phyloP scores from a whole-genome alignment of 2,329 filamentous ascomycete genomes.

The Diaporthe sp. region DNA sequence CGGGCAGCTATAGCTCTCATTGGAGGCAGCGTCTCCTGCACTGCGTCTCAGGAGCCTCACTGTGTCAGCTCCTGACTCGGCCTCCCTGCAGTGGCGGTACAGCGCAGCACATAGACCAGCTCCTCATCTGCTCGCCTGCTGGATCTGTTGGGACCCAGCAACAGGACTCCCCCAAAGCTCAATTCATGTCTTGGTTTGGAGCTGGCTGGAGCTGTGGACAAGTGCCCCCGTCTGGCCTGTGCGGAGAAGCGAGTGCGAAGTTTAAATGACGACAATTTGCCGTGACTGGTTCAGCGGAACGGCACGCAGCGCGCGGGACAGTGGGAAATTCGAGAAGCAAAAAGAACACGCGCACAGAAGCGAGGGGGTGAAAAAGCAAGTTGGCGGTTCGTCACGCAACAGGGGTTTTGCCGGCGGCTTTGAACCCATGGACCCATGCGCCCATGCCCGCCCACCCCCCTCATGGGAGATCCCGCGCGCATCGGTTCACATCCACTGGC shows the following conservation, averaged over 20 bases:
- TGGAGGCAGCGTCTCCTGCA: slow-evolving; percentile 11
- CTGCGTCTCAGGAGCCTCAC: slow-evolving; percentile 14
- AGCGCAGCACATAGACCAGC: background rate
- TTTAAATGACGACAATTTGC: slow-evolving; percentile 24
- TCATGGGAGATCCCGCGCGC: slow-evolving; percentile 24
- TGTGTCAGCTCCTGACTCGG: slow-evolving; percentile 21
- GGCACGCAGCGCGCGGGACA: slow-evolving; percentile 27
- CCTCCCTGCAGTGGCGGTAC: slow-evolving; percentile 10
- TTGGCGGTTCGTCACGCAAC: slow-evolving; percentile 9
- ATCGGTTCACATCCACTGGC: slow-evolving; percentile 6
- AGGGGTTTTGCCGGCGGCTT: slow-evolving; percentile 19
- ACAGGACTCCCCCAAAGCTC: background rate
- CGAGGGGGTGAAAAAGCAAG: slow-evolving; percentile 15
- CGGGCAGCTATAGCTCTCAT: slow-evolving; percentile 6
- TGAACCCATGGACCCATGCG: slow-evolving; percentile 6
- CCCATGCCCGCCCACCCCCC: background rate
- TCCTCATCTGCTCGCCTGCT: background rate
- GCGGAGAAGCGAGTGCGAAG: slow-evolving; percentile 24
- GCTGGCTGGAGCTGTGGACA: slow-evolving; percentile 3
- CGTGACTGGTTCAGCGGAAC: slow-evolving; percentile 25
- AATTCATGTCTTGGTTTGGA: background rate
- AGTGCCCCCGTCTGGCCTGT: background rate
- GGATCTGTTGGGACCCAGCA: slow-evolving; percentile 2
- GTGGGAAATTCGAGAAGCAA: slow-evolving; percentile 21
- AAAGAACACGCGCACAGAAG: slow-evolving; percentile 6